Evolutionary conservation across 352 stramenopile genomes (phyloP), one percentile per base, ranked within the genome.

Genomic region (Phytophthora rubi): DNA sequence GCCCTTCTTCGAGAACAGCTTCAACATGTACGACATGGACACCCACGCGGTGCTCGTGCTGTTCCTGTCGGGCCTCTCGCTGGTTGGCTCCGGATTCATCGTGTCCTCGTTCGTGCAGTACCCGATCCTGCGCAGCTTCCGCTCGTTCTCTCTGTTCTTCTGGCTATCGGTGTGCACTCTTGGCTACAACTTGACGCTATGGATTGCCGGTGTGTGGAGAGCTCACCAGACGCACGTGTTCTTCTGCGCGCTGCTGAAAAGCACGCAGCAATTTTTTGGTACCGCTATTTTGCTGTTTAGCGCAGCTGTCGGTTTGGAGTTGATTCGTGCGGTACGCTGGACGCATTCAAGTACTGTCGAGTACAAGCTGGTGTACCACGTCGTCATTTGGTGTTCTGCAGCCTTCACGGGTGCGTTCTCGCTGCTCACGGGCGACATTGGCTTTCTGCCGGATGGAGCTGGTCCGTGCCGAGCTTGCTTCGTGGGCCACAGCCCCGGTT

Each of bases 11-110:
- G 81, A 82, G 63, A 85, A 80, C 64, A 91, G 81, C 52, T 83
- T 94, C 51, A 85, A 89, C 56, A 80, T 93, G 62, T 89, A 86
- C 74, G 76, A 86, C 64, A 89, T 89, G 78, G 83, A 94, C 33
- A 82, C 84, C 2, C 84, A 94, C 70, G 83, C 84, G 16, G 85
- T 94, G 33, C 51, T 94, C 18, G 77, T 91, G 56, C 72, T 94
- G 21, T 94, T 94, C 44, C 39, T 94, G 16, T 90, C 82, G 37
- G 86, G 86, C 3, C 73, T 91, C 2, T 92, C 84, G 51, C 73
- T 94, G 10, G 62, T 94, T 6, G 86, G 86, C 49, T 85, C 80
- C 0, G 72, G 66, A 5, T 94, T 94, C 59, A 81, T 94, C 35
- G 70, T 91, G 42, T 74, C 68, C 30, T 91, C 84, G 33, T 91